Base-by-base conservation (phyloP, 257 asterid genomes). In the Ophiorrhiza pumila region DNA sequence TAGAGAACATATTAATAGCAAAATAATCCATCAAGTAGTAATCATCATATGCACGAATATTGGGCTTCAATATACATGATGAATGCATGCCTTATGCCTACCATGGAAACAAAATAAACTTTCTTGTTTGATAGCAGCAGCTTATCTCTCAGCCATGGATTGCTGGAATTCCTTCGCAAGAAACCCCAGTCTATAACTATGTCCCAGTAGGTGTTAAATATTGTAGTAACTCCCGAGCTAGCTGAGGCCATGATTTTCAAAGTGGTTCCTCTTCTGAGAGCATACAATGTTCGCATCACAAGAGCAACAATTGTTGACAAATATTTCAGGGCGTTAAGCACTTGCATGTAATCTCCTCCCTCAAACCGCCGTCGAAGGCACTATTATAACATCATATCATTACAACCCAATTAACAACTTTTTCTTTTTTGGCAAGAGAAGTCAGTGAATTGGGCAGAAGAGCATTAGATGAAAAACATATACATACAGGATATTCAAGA, bases 121-220 rank as follows among this genome's bases (percentile, higher is more conserved):
- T 83, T 78, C 79, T 85, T 89, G 84, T 81, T 78, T 11, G 90
- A 62, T 50, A 93, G 72, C 68, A 93, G 80, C 67, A 90, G 90
- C 80, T 91, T 91, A 73, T 93, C 96, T 78, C 98, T 89, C 73
- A 90, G 81, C 97, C 93, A 89, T 52, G 86, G 91, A 49, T 93
- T 90, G 67, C 68, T 93, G 3, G 95, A 78, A 39, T 75, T 74
- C 71, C 74, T 86, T 74, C 41, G 75, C 82, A 90, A 23, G 5
- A 92, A 78, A n/a, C 96, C 98, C 96, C 96, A 88, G 76, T 92
- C 96, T 1, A 76, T 67, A n/a, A 92, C 92, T 8, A 92, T 75
- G 75, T 92, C 98, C 98, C 98, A 92, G 32, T 88, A 92, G 20
- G 94, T 86, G 84, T 41, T 92, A 50, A 59, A 81, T 22, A 87